A percentile compares a stretch with the other conserved stretches of the same genome.
phyloP scores from a whole-genome alignment of 345 rosid species.

The Anastatica hierochuntica region DNA sequence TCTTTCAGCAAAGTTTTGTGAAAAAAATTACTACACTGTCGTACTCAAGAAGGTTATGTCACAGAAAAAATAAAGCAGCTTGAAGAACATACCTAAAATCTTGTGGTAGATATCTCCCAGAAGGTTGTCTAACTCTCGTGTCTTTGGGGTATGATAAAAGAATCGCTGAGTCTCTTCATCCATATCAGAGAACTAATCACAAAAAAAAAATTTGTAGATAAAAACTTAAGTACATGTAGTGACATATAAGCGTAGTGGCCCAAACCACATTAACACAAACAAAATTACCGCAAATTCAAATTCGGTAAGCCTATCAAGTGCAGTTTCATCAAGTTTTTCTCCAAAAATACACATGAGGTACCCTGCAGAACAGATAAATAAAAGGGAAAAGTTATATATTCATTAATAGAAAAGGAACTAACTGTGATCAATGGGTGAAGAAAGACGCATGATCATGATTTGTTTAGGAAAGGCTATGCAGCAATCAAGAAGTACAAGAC shows the following conservation, averaged over 20 bases:
- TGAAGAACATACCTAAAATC: slow-evolving; percentile 47
- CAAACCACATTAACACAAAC: not conserved
- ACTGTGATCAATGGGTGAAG: not conserved
- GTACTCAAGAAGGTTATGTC: slow-evolving; percentile 4
- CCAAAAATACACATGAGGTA: slow-evolving; percentile 81
- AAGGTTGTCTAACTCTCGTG: slow-evolving; percentile 73
- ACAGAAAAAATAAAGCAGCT: not conserved
- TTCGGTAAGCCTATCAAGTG: slow-evolving; percentile 40
- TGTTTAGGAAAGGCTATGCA: slow-evolving; percentile 4
- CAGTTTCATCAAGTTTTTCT: slow-evolving; percentile 56
- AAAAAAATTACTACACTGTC: slow-evolving; percentile 10
- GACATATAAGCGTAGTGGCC: slow-evolving; percentile 2
- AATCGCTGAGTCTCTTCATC: slow-evolving; percentile 65
- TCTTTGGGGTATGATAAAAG: slow-evolving; percentile 81
- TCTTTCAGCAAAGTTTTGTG: slow-evolving; percentile 33
- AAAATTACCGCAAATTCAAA: slow-evolving; percentile 66
- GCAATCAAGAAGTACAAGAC: slow-evolving; percentile 17
- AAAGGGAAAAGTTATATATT: not conserved
- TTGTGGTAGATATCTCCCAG: slow-evolving; percentile 96
- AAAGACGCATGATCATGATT: not conserved
- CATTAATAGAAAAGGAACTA: slow-evolving; percentile 1
- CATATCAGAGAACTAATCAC: slow-evolving; percentile 57
- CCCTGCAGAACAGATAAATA: slow-evolving; percentile 33
- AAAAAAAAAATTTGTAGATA: not conserved
- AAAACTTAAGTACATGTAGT: not conserved